phyloP scores from a whole-genome alignment of 768 basidiomycete genomes.

The Amanita rubescens region DNA sequence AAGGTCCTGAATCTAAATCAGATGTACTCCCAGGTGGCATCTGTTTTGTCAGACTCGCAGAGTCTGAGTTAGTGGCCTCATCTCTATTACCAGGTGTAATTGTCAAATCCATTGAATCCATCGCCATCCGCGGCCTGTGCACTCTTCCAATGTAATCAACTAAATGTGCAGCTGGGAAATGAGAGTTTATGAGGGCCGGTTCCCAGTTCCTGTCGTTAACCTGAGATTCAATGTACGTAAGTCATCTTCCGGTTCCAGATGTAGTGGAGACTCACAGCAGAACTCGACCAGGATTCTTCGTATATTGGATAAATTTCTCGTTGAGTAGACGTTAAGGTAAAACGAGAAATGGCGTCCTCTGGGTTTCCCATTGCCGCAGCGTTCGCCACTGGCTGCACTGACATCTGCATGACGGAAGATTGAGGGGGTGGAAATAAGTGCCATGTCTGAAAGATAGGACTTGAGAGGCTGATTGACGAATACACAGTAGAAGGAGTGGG shows the following conservation, averaged over 20 bases:
- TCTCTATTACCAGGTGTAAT: background rate
- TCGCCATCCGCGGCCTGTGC: background rate
- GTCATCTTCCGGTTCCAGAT: background rate
- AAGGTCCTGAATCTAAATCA: background rate
- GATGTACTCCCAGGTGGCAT: background rate
- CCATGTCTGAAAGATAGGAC: background rate
- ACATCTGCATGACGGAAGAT: background rate
- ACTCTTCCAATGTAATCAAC: background rate
- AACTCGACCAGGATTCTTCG: background rate
- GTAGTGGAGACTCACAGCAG: too few species aligned
- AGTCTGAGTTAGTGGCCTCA: background rate
- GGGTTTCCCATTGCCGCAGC: background rate
- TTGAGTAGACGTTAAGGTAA: background rate
- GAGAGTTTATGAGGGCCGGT: background rate
- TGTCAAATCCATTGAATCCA: background rate
- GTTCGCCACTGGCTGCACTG: background rate
- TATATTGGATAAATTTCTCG: background rate
- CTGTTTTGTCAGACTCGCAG: background rate
- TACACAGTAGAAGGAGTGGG: background rate
- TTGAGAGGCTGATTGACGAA: background rate
- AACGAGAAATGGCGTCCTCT: background rate
- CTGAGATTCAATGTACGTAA: constrained; percentile 2
- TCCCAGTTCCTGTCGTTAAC: background rate
- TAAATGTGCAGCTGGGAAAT: background rate
- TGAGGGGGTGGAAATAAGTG: background rate